Conservation (phyloP, 2,329 filamentous ascomycete genomes). For the Dichotomopilus funicola region DNA sequence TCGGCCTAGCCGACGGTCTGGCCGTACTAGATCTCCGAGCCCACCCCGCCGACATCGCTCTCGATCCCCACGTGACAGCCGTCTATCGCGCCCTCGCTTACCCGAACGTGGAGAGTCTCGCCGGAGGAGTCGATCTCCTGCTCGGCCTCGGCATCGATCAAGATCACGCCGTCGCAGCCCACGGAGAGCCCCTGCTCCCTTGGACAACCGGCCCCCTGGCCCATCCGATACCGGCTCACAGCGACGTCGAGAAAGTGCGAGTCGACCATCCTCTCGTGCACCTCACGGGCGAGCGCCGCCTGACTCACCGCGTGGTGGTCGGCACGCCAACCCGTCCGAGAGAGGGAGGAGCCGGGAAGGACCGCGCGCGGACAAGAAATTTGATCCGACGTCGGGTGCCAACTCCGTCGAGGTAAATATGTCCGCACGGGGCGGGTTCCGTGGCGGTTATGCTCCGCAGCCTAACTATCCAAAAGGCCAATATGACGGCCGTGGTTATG, state of each 20-base stretch:
- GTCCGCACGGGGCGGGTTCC: conserved; percentile 38
- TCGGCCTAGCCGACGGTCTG: conserved; percentile 21
- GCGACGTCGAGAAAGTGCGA: conserved; percentile 16
- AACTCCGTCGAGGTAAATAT: conserved; percentile 48
- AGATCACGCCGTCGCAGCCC: conserved; percentile 21
- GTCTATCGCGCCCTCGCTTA: not conserved
- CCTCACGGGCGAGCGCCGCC: conserved; percentile 10
- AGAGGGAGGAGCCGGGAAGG: conserved; percentile 36
- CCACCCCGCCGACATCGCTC: conserved; percentile 24
- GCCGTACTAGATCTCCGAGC: conserved; percentile 19
- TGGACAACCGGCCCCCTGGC: conserved; percentile 19
- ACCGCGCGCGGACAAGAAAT: conserved; percentile 32
- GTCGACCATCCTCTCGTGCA: conserved; percentile 10
- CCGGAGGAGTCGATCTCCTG: conserved; percentile 17
- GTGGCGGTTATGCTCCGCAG: conserved; percentile 36
- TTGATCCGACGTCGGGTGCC: conserved; percentile 38
- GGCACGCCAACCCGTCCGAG: conserved; percentile 20
- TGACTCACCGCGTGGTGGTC: conserved; percentile 14
- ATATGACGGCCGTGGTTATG: conserved; percentile 34
- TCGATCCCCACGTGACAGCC: conserved; percentile 20
- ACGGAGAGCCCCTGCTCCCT: conserved; percentile 16
- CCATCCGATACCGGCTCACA: conserved; percentile 22
- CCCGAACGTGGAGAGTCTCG: conserved; percentile 6
- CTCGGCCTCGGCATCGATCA: conserved; percentile 19
- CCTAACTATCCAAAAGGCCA: conserved; percentile 33